Evolutionary conservation across 352 stramenopile species (phyloP).

Genomic region (Globisporangium cederbergense): DNA sequence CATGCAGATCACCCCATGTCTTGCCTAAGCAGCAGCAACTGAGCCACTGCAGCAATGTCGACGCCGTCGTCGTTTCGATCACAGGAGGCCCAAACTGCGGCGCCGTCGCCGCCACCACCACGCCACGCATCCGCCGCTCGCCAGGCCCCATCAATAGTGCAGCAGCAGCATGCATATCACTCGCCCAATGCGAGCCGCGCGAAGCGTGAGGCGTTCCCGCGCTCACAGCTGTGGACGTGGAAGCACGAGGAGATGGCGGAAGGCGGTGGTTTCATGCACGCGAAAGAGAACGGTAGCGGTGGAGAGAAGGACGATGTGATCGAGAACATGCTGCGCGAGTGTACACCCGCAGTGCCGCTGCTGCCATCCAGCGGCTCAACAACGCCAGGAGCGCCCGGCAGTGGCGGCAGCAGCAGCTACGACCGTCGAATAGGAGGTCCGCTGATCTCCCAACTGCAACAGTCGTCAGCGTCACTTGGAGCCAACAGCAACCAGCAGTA

Average conservation of each 20-base stretch:
- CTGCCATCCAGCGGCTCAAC: conserved; percentile 1
- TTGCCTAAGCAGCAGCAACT: not conserved
- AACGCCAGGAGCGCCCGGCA: conserved; percentile 6
- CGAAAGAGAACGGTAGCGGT: not conserved
- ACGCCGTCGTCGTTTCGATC: not conserved
- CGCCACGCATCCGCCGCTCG: not conserved
- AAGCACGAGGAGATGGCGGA: conserved; percentile 16
- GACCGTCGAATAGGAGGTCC: conserved; percentile 10
- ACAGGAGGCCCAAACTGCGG: not conserved
- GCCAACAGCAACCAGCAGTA: conserved; percentile 1
- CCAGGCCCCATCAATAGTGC: not conserved
- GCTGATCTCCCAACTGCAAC: conserved; percentile 3
- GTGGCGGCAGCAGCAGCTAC: not conserved
- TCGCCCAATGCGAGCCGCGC: conserved; percentile 14
- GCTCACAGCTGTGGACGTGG: conserved; percentile 61
- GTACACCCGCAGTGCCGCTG: conserved; percentile 23
- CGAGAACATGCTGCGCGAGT: conserved; percentile 56
- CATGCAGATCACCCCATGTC: not conserved
- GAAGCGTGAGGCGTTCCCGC: conserved; percentile 45
- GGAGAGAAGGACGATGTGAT: conserved; percentile 39
- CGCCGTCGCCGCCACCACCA: conserved; percentile 4
- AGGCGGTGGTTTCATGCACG: not conserved
- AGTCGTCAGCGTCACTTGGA: conserved; percentile 9
- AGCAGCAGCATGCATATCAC: not conserved
- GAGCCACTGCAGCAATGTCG: not conserved